Evolutionary conservation across 306 rosid genomes (phyloP), one percentile per base, ranked within the genome.

Genomic region (Dryas octopetala): DNA sequence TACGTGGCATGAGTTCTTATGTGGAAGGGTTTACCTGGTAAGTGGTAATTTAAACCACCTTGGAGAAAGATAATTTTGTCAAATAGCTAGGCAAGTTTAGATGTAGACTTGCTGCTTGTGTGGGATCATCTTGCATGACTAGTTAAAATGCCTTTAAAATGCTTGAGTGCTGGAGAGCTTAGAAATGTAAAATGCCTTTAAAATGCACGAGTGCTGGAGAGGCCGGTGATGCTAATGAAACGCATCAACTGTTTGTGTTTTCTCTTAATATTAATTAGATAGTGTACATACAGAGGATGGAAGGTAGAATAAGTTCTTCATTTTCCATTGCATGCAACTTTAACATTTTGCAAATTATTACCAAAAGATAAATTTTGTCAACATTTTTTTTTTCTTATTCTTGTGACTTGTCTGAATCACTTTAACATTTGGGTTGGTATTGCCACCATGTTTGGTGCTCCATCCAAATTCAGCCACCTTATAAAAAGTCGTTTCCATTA

Each of bases 1-100:
- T 28, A 28, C 38, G 38, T 28, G 38, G 38, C 1, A 28, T 28
- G 38, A 28, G 38, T 28, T 28, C 38, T 28, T 28, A 28, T 28
- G 38, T 28, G 99, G 99, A 81, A 83, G 97, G 85, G 91, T 77
- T 26, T 95, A 95, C 83, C 89, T 95, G 99, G 99, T 91, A 91
- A 83, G 76, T 76, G 51, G 43, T 74, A 69, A 73, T 28, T 72
- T 67, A 28, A 43, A 7, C 43, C 43, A 12, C 47, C 10, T 2
- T 66, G 12, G 13, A 61, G 51, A 59, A 7, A 12, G 7, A 26
- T 26, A 26, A 15, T 15, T 52, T 4, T 49, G 48, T 13, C 26
- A 38, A 28, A 9, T 63, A 45, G 12, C 46, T 41, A 5, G 68
- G 68, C 6, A 63, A 63, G n/a, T 63, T 16, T 41, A 16, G 9